Percentiles rank a stretch among this genome's conserved stretches.
phyloP scores from a whole-genome alignment of 2,329 filamentous ascomycete species.

The Xylariaceae sp. region DNA sequence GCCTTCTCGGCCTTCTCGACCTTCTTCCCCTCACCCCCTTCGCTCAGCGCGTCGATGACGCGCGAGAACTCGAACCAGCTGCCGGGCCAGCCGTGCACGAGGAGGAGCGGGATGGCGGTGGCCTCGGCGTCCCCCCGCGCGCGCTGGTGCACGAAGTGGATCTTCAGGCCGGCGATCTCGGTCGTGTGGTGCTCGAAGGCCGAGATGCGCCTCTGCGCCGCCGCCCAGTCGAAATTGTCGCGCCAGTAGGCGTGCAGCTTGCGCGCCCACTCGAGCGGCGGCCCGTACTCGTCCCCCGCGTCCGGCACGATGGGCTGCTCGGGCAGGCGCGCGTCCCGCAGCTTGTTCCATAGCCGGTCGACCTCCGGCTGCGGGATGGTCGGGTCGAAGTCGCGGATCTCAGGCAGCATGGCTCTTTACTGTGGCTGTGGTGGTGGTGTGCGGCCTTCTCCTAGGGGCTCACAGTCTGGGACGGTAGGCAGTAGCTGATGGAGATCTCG shows the following conservation, averaged over 20 bases:
- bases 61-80: constrained; percentile 36
- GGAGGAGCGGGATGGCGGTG: constrained; percentile 30
- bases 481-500: too few relatives aligned
- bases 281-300: constrained; percentile 8
- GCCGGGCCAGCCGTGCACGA: constrained; percentile 38
- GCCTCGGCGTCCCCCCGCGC: constrained; percentile 8
- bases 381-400: constrained; percentile 3
- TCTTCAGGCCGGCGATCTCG: constrained; percentile 13
- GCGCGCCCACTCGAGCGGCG: constrained; percentile 6
- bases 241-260: constrained; percentile 8
- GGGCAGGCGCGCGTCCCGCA: constrained; percentile 7
- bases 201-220: constrained; percentile 7
- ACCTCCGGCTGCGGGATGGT: constrained; percentile 7
- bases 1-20: constrained; percentile 11
- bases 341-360: constrained; percentile 7
- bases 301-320: constrained; percentile 7
- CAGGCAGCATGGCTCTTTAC: neutral
- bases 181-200: constrained; percentile 8
- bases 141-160: constrained; percentile 19
- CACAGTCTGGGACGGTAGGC: too few relatives aligned
- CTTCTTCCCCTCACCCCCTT: too few relatives aligned
- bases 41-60: constrained; percentile 27
- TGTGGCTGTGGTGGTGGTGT: too few relatives aligned
- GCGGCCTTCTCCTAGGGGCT: too few relatives aligned
- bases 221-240: constrained; percentile 10